Percentiles rank a stretch among this genome's conserved stretches.
phyloP scores from a whole-genome alignment of 2,329 filamentous ascomycete species.

The Calonectria naviculata region DNA sequence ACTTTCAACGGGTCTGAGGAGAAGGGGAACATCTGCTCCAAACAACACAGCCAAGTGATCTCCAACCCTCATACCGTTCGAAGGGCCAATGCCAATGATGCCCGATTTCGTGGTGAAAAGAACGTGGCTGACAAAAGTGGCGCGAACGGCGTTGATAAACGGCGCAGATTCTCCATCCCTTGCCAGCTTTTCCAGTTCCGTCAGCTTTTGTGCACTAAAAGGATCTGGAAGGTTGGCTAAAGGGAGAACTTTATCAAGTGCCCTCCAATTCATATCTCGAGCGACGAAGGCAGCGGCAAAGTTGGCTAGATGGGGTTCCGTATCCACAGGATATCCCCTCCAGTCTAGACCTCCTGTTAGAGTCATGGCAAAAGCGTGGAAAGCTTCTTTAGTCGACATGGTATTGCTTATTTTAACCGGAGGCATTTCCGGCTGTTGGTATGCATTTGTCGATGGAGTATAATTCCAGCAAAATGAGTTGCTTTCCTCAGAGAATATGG shows the following conservation, averaged over 20 bases:
- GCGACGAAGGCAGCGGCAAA: background rate
- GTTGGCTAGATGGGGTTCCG: background rate
- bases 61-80: background rate
- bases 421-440: background rate
- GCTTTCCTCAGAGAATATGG: background rate
- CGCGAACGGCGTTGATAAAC: background rate
- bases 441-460: background rate
- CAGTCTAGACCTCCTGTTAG: background rate
- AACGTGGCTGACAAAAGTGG: background rate
- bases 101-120: background rate
- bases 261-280: background rate
- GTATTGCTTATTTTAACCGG: too few species aligned
- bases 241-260: background rate
- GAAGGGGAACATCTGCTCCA: background rate
- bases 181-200: background rate
- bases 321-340: background rate
- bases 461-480: background rate
- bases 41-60: background rate
- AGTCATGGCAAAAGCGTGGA: background rate
- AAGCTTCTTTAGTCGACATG: background rate
- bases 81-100: background rate
- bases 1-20: background rate
- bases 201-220: background rate
- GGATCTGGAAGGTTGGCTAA: background rate
- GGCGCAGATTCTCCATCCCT: background rate